Evolutionary conservation across 1,284 basidiomycete genomes (phyloP).

Genomic region (Sphaerobolus stellatus): DNA sequence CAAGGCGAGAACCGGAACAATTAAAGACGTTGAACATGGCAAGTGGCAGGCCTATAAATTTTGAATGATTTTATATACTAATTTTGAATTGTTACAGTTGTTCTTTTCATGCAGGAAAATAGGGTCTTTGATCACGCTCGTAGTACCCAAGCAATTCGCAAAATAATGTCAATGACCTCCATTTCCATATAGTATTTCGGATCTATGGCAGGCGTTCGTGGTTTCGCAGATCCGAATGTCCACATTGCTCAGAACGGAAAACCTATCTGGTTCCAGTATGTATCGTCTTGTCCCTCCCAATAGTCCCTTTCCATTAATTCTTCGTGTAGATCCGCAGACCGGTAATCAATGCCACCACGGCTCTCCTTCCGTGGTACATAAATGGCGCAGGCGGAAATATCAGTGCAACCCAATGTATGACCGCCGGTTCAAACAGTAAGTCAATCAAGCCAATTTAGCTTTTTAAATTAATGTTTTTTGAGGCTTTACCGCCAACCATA

Average conservation of each 20-base stretch:
- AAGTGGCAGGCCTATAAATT: not conserved
- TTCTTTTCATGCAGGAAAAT: constrained; percentile 28
- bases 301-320: not conserved
- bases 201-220: constrained; percentile 25
- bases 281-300: not conserved
- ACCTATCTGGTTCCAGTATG: constrained; percentile 19
- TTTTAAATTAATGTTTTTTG: not conserved
- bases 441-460: not conserved
- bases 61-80: not conserved
- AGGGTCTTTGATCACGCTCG: constrained; percentile 24
- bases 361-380: constrained; percentile 24
- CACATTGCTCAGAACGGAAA: constrained; percentile 21
- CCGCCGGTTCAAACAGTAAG: constrained; percentile 24
- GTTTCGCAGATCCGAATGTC: constrained; percentile 28
- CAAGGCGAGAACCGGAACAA: constrained; percentile 1
- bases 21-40: constrained; percentile 11
- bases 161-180: not conserved
- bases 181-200: constrained; percentile 21
- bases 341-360: constrained; percentile 16
- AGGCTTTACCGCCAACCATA: constrained; percentile 21
- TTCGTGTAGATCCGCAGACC: too few species aligned
- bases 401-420: constrained; percentile 22
- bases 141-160: not conserved
- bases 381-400: constrained; percentile 25
- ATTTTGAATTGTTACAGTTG: constrained; percentile 5